phyloP scores from a whole-genome alignment of 2,329 filamentous ascomycete species.

The Beauveria australis region DNA sequence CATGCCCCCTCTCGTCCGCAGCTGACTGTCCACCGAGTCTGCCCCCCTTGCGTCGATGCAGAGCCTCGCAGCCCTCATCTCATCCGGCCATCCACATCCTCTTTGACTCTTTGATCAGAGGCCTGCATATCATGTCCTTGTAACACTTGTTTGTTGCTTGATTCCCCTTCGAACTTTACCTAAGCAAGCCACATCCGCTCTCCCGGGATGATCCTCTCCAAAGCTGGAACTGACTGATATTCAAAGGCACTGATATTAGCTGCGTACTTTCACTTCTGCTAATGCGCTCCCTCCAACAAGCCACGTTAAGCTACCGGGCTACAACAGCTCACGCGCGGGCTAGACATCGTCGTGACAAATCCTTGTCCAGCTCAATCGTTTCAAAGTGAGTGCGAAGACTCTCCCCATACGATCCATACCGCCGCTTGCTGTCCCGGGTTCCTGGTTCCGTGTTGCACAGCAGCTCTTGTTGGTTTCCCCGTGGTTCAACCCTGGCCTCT shows the following conservation, averaged over 20 bases:
- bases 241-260: not conserved
- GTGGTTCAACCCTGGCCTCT: not conserved
- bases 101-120: not conserved
- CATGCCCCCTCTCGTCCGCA: not conserved
- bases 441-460: not conserved
- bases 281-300: not conserved
- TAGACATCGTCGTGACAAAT: not conserved
- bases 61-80: not conserved
- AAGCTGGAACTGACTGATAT: not conserved
- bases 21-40: too few species aligned
- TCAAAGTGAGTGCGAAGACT: not conserved
- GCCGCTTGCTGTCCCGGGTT: not conserved
- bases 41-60: not conserved
- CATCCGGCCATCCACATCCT: too few species aligned
- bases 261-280: not conserved
- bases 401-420: not conserved
- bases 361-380: too few species aligned
- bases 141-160: not conserved
- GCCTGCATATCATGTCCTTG: not conserved
- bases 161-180: not conserved
- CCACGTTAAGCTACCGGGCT: not conserved
- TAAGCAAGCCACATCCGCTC: not conserved
- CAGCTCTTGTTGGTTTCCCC: not conserved
- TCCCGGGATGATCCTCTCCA: not conserved
- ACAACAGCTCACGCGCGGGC: not conserved